These are phyloP conservation scores for Trametes polyzona DNA, from an alignment of 1,284 basidiomycete species.

Conservation along the genomic window DNA sequence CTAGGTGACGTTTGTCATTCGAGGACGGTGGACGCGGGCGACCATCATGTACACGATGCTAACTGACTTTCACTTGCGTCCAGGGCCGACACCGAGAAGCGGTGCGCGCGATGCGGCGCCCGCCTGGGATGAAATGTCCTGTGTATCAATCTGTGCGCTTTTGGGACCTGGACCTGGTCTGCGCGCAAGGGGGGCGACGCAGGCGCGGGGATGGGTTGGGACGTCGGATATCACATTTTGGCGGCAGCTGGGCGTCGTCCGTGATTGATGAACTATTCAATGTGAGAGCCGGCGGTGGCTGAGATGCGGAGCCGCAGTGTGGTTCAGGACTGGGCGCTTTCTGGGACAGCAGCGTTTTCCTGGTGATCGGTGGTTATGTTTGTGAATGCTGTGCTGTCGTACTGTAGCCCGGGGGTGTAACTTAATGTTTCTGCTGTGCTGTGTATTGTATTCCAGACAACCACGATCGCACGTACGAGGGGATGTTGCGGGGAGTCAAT, in stretches of 20 bases:
- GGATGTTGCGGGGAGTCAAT: too few species aligned
- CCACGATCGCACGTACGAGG: too few species aligned
- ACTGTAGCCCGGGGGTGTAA: not conserved
- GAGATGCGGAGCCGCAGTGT: not conserved
- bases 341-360: not conserved
- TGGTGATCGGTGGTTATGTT: too few species aligned
- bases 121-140: conserved; percentile 1
- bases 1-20: not conserved
- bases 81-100: conserved; percentile 13
- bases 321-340: not conserved
- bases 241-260: too few species aligned
- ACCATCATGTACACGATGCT: not conserved
- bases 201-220: not conserved
- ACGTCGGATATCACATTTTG: too few species aligned
- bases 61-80: not conserved
- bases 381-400: not conserved
- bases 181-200: not conserved
- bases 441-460: not conserved
- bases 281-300: too few species aligned
- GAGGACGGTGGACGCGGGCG: not conserved
- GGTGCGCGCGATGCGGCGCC: conserved; percentile 20
- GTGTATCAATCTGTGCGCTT: not conserved
- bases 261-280: too few species aligned
- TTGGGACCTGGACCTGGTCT: too few species aligned
- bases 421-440: not conserved